Conservation (phyloP, 2,329 filamentous ascomycete species). For the Phyllosticta citriasiana region DNA sequence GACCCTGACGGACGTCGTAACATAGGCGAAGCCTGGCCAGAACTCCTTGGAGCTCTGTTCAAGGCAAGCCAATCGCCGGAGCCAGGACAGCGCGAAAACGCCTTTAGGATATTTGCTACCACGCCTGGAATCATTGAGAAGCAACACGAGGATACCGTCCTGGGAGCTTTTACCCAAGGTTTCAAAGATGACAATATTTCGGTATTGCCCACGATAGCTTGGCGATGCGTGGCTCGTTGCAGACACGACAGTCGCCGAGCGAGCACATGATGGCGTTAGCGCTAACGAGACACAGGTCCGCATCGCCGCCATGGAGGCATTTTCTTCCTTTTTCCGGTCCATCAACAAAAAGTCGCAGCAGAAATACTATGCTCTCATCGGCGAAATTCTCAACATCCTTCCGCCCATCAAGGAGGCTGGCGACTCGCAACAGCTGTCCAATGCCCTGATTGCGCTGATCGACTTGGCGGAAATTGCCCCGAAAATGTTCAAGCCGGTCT, state of each 20-base stretch:
- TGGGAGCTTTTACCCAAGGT: constrained; percentile 78
- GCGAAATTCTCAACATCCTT: constrained; percentile 87
- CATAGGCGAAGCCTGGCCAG: constrained; percentile 75
- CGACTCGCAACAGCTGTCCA: constrained; percentile 84
- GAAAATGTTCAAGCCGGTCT: constrained; percentile 96
- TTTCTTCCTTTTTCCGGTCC: constrained; percentile 89
- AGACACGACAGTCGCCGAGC: neutral
- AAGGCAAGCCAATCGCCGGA: constrained; percentile 81
- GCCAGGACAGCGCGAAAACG: constrained; percentile 75
- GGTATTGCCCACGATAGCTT: constrained; percentile 39
- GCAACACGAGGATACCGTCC: constrained; percentile 85
- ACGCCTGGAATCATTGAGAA: constrained; percentile 94
- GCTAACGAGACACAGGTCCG: constrained; percentile 52
- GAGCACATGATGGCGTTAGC: neutral
- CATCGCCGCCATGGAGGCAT: constrained; percentile 90
- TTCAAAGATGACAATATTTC: constrained; percentile 81
- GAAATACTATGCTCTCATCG: constrained; percentile 80
- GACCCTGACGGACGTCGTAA: constrained; percentile 7
- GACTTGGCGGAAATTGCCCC: constrained; percentile 89
- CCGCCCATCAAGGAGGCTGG: constrained; percentile 86
- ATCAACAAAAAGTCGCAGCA: constrained; percentile 77
- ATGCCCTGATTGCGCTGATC: constrained; percentile 81
- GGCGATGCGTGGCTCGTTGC: neutral
- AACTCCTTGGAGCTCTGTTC: constrained; percentile 78
- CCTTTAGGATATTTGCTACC: constrained; percentile 90